Evolutionary conservation across 2,329 filamentous ascomycete species (phyloP).

Genomic region (Claviceps digitariae): DNA sequence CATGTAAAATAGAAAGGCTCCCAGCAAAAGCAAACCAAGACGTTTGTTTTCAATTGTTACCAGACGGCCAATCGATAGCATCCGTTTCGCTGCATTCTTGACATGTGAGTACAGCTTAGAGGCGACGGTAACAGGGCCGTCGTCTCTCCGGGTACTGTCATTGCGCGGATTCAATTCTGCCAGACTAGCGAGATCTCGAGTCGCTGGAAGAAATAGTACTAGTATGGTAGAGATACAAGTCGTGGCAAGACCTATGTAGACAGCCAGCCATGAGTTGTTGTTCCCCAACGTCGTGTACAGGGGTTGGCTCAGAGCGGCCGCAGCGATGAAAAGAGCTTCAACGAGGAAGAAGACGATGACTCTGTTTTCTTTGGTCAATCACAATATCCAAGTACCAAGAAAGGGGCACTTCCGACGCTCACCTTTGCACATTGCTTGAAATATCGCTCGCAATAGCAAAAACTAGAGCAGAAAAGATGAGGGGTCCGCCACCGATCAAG

Average conservation of each 20-base stretch:
- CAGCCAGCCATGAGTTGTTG: background rate
- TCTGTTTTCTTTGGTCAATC: background rate
- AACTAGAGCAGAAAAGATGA: constrained; percentile 2
- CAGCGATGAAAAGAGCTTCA: background rate
- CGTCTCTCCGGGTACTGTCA: background rate
- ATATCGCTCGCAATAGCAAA: constrained; percentile 4
- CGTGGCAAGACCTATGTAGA: constrained; percentile 3
- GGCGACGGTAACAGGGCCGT: background rate
- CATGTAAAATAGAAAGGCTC: background rate
- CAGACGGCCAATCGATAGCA: background rate
- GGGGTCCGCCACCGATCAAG: constrained; percentile 2
- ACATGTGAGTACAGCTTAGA: background rate
- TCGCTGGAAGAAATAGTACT: constrained; percentile 3
- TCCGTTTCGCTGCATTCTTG: background rate
- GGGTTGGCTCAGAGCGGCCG: background rate
- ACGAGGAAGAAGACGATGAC: background rate
- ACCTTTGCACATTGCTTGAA: constrained; percentile 1
- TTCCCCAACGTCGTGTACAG: background rate
- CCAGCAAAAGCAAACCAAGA: background rate
- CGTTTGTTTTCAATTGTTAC: constrained; percentile 1
- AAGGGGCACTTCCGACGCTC: background rate
- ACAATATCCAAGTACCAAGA: no score
- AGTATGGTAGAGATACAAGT: background rate
- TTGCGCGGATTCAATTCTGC: background rate
- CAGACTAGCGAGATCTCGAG: constrained; percentile 1